phyloP scores from a whole-genome alignment of 169 alveolate genomes.

The Eimeria acervulina region DNA sequence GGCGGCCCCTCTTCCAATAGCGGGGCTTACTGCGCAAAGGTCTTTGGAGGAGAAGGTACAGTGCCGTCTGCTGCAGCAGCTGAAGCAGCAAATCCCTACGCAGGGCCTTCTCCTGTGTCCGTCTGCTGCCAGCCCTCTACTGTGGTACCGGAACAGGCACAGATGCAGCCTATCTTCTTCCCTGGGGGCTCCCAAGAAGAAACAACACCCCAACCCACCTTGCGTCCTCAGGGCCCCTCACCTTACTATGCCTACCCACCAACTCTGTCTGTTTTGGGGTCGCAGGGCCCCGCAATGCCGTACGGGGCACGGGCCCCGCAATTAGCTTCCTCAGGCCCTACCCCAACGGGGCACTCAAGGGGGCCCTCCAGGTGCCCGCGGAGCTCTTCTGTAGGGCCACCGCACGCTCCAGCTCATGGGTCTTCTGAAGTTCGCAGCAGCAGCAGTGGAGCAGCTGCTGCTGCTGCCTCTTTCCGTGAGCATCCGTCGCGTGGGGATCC shows the following conservation, averaged over 20 bases:
- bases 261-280: conserved; percentile 9
- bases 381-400: conserved; percentile 53
- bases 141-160: conserved; percentile 18
- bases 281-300: neutral
- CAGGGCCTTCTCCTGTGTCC: neutral
- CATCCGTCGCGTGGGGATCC: neutral
- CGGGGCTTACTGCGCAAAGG: neutral
- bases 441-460: conserved; percentile 6
- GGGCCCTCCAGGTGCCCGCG: neutral
- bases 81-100: neutral
- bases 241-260: neutral
- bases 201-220: neutral
- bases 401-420: neutral
- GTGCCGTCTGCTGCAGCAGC: neutral
- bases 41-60: neutral
- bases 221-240: neutral
- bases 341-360: neutral
- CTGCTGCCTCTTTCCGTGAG: neutral
- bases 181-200: conserved; percentile 11
- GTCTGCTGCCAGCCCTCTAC: conserved; percentile 7
- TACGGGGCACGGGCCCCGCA: neutral
- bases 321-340: neutral
- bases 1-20: neutral
- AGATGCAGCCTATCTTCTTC: neutral
- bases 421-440: neutral